Evolutionary conservation across 208 protist species (phyloP), one percentile per base, ranked within the genome.

Genomic region (Tritrichomonas foetus): DNA sequence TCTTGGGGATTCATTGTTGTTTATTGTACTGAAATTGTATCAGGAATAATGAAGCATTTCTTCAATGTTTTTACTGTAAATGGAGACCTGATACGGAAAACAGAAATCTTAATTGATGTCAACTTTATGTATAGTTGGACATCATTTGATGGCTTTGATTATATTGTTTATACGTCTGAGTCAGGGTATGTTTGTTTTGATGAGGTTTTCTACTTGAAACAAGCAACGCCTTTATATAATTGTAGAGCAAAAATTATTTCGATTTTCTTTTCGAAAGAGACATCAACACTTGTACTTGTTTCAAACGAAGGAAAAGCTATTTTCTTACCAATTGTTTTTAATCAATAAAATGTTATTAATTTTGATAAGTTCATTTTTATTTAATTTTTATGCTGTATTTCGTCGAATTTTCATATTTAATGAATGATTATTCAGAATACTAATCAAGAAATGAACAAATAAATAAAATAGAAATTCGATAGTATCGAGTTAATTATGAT

Each of bases 1-100:
- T 2, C 16, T 50, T 89, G 78, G 78, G 78, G 47, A 16, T 89
- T 89, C 47, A 50, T 89, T 39, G 78, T 89, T 53, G 78, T 89
- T 57, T 89, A 39, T 47, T n/a, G 20, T 13, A 57, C 41, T 11
- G 47, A 89, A 89, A 89, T 89, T 44, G 47, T 41, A 16, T 20
- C 33, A 57, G 78, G 78, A 33, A 57, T 44, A 14, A 27, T 33
- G 47, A 47, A 44, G 25, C 78, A 89, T n/a, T 89, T 89, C 27
- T 27, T 89, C 0, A 33, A 20, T 33, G 20, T 89, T 22, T 89
- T 44, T 16, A 89, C 33, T 57, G 30, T 89, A 8, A 89, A 89
- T 39, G 78, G 78, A 25, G 47, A 55, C 0, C 57, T 89, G 47
- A 89, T 89, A 16, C 53, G 78, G 30, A 89, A 89, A 27, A 57